Conservation (phyloP, 2,329 filamentous ascomycete species). For the Parasarocladium wereldwijsianum region DNA sequence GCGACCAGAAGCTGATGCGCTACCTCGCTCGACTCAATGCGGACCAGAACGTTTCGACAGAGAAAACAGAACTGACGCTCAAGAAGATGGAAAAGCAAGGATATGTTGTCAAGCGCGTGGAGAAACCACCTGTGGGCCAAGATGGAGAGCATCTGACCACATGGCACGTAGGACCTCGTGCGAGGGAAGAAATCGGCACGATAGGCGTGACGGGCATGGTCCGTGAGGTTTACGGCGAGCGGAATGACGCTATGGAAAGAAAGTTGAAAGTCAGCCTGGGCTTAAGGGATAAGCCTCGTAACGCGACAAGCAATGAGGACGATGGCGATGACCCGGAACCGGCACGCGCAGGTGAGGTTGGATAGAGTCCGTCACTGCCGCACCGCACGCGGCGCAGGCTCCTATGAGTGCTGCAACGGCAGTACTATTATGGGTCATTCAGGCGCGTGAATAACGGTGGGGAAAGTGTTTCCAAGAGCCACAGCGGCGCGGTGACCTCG, state of each 20-base stretch:
- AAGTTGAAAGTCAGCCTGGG: conserved; percentile 49
- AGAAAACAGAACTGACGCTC: conserved; percentile 62
- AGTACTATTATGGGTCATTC: no score
- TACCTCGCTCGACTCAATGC: conserved; percentile 64
- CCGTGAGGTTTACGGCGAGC: conserved; percentile 40
- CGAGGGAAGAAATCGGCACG: conserved; percentile 72
- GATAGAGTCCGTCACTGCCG: no score
- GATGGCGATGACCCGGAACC: conserved; percentile 11
- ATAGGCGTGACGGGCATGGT: conserved; percentile 61
- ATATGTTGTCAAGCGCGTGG: conserved; percentile 64
- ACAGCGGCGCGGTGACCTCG: no score
- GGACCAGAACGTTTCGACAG: conserved; percentile 56
- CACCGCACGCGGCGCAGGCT: no score
- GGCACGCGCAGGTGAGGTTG: not conserved
- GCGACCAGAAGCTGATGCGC: conserved; percentile 64
- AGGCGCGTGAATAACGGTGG: no score
- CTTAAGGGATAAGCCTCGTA: conserved; percentile 26
- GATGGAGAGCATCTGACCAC: conserved; percentile 64
- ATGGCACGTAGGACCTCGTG: conserved; percentile 74
- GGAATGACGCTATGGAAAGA: conserved; percentile 38
- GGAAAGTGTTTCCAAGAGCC: no score
- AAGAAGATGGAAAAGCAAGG: conserved; percentile 65
- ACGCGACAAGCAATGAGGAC: conserved; percentile 9
- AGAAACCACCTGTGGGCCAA: conserved; percentile 34
- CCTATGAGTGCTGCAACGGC: no score